Percentiles rank a stretch among this genome's conserved stretches.
Conservation (phyloP, 306 rosid genomes). For the Myrica gale region DNA sequence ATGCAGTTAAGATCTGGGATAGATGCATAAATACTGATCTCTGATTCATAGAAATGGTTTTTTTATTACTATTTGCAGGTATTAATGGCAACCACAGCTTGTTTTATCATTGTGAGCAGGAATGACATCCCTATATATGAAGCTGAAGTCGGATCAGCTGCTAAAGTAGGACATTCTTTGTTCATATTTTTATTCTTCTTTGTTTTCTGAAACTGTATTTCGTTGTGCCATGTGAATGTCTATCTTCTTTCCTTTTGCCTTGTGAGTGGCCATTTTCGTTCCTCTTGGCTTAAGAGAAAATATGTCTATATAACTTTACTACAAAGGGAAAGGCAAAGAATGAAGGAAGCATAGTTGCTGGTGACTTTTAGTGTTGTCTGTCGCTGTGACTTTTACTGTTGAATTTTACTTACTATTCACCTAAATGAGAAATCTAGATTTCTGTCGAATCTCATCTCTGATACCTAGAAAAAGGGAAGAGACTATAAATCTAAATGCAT, state of each 20-base stretch:
- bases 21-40: not conserved
- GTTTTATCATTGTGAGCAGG: slow-evolving; percentile 95
- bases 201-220: not conserved
- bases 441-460: not conserved
- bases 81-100: slow-evolving; percentile 85
- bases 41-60: not conserved
- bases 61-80: slow-evolving; percentile 2
- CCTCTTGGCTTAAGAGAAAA: not conserved
- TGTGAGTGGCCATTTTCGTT: too few relatives aligned
- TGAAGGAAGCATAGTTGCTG: too few relatives aligned
- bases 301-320: too few relatives aligned
- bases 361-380: too few relatives aligned
- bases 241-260: not conserved
- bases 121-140: slow-evolving; percentile 94
- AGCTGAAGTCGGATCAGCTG: slow-evolving; percentile 97
- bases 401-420: not conserved
- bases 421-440: not conserved
- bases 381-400: not conserved
- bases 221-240: not conserved
- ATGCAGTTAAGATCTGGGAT: not conserved
- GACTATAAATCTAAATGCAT: not conserved
- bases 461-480: not conserved
- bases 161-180: slow-evolving; percentile 54
- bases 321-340: too few relatives aligned
- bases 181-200: not conserved